phyloP scores from a whole-genome alignment of 441 rosid genomes.

The Melastoma candidum region DNA sequence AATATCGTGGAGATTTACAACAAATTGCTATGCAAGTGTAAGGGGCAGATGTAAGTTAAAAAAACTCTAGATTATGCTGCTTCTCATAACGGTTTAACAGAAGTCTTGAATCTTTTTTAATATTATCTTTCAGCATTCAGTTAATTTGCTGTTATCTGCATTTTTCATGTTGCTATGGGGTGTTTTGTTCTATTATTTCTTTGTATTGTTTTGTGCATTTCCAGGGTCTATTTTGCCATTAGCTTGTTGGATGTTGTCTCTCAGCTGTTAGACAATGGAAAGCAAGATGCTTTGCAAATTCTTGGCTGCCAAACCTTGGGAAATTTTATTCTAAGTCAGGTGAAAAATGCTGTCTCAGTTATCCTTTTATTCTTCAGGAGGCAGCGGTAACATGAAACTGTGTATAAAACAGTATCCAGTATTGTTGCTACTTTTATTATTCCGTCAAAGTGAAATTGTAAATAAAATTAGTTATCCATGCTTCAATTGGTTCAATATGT shows the following conservation, averaged over 20 bases:
- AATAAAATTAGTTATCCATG: neutral
- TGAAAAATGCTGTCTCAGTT: constrained; percentile 11
- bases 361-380: constrained; percentile 1
- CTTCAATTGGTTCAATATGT: neutral
- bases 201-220: constrained; percentile 6
- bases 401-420: too few species aligned
- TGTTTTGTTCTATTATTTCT: neutral
- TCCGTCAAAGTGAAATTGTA: neutral
- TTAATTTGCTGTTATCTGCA: neutral
- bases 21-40: constrained; percentile 71
- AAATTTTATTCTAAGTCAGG: constrained; percentile 85
- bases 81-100: neutral
- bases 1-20: constrained; percentile 62
- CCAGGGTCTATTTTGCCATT: constrained; percentile 81
- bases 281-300: constrained; percentile 51
- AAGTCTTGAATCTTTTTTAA: too few species aligned
- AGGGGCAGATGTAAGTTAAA: constrained; percentile 70
- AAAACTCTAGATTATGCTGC: neutral
- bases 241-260: constrained; percentile 70
- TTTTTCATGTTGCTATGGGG: neutral
- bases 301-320: constrained; percentile 92
- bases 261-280: constrained; percentile 73
- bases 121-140: neutral
- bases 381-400: too few species aligned
- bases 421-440: neutral